These are phyloP conservation scores for Tylopilus plumbeoviolaceoides DNA, from an alignment of 768 basidiomycete species.

Conservation along the genomic window DNA sequence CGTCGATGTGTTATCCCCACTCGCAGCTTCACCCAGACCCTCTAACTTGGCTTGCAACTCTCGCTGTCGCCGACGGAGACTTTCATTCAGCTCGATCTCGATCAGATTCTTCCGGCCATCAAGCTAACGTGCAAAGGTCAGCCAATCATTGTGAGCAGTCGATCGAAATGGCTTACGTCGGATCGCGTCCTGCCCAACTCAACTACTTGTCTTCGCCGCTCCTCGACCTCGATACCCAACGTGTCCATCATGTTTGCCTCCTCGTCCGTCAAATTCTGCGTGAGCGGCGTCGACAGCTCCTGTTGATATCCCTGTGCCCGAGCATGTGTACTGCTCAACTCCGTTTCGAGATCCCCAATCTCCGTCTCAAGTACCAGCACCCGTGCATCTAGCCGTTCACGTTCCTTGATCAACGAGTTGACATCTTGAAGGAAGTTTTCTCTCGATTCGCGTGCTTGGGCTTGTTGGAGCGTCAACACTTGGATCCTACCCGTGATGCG, in stretches of 20 bases:
- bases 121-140: slow-evolving; percentile 30
- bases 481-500: slow-evolving; percentile 68
- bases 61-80: slow-evolving; percentile 71
- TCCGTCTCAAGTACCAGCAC: slow-evolving; percentile 63
- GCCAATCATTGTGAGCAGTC: not conserved
- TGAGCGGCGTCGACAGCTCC: slow-evolving; percentile 74
- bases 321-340: slow-evolving; percentile 56
- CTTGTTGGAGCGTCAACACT: slow-evolving; percentile 63
- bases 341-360: slow-evolving; percentile 67
- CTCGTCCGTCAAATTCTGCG: slow-evolving; percentile 64
- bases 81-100: slow-evolving; percentile 93
- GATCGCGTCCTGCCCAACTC: slow-evolving; percentile 65
- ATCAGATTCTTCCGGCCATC: slow-evolving; percentile 74
- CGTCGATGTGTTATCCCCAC: slow-evolving; percentile 51
- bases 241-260: slow-evolving; percentile 65
- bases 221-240: slow-evolving; percentile 74
- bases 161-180: slow-evolving; percentile 47
- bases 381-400: slow-evolving; percentile 61
- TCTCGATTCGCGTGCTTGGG: slow-evolving; percentile 62
- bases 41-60: slow-evolving; percentile 79
- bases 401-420: slow-evolving; percentile 55
- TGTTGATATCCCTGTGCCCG: slow-evolving; percentile 60
- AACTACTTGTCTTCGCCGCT: slow-evolving; percentile 63
- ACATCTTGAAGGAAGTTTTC: slow-evolving; percentile 66
- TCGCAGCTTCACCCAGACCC: slow-evolving; percentile 57